A percentile compares a stretch with the other conserved stretches of the same genome.
These are phyloP conservation scores for Penicillium fuscoglaucum DNA, from an alignment of 2,329 filamentous ascomycete species.

Conservation along the genomic window DNA sequence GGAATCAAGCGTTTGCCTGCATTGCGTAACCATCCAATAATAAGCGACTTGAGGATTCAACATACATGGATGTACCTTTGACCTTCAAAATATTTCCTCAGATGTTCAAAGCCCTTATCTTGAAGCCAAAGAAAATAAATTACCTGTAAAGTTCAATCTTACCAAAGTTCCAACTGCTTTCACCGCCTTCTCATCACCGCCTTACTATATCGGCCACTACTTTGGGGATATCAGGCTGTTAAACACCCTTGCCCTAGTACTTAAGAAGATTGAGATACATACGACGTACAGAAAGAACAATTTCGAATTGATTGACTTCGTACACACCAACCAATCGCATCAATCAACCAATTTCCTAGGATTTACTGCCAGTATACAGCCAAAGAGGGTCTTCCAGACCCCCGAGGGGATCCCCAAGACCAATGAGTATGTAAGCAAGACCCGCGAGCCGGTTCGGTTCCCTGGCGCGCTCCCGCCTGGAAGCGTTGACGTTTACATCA, in stretches of 20 bases:
- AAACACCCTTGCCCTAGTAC: neutral
- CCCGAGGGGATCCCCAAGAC: neutral
- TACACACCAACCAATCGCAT: no score
- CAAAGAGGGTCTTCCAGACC: neutral
- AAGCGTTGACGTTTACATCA: conserved; percentile 25
- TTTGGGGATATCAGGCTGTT: neutral
- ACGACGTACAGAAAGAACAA: neutral
- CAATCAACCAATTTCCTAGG: neutral
- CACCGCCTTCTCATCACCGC: conserved; percentile 6
- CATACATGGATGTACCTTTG: conserved; percentile 3
- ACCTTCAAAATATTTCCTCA: neutral
- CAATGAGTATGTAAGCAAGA: conserved; percentile 20
- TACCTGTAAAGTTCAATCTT: neutral
- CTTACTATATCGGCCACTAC: neutral
- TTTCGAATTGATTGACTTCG: no score
- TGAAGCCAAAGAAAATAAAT: conserved; percentile 8
- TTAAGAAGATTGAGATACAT: neutral
- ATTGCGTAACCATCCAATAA: conserved; percentile 17
- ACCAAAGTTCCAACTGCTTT: neutral
- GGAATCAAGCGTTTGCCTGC: neutral
- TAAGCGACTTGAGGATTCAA: conserved; percentile 2
- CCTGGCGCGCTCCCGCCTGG: conserved; percentile 19
- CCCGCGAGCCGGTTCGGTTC: conserved; percentile 11
- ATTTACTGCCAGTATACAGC: neutral
- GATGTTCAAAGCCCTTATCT: neutral